Percentiles rank a stretch among this genome's conserved stretches.
Conservation (phyloP, 2,329 filamentous ascomycete species). For the Alternaria conjuncta region DNA sequence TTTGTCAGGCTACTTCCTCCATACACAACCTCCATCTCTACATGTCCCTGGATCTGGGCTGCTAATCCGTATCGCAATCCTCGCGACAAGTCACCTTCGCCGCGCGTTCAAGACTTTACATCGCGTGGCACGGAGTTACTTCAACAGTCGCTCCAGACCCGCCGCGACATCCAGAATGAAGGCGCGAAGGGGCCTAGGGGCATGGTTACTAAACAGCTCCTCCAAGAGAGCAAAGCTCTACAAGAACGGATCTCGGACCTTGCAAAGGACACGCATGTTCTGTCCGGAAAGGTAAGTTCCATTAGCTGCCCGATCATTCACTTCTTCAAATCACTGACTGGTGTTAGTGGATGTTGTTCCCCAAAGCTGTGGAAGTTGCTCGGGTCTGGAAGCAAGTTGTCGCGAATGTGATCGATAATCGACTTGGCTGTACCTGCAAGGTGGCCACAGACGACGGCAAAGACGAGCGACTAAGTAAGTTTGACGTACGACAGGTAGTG, state of each 20-base stretch:
- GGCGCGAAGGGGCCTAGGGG: constrained; percentile 56
- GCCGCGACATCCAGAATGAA: constrained; percentile 59
- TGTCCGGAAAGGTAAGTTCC: constrained; percentile 67
- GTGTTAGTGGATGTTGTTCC: constrained; percentile 76
- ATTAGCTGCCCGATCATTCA: not conserved
- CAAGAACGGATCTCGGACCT: constrained; percentile 65
- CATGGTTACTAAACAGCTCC: constrained; percentile 49
- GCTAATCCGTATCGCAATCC: constrained; percentile 64
- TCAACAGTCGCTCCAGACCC: constrained; percentile 54
- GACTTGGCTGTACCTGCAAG: constrained; percentile 76
- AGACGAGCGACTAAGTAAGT: constrained; percentile 61
- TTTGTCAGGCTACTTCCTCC: constrained; percentile 76
- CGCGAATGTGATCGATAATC: constrained; percentile 69
- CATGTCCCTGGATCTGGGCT: constrained; percentile 74
- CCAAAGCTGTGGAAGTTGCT: constrained; percentile 61
- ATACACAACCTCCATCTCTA: constrained; percentile 54
- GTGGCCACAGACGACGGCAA: constrained; percentile 64
- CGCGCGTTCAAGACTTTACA: constrained; percentile 58
- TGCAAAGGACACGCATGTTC: constrained; percentile 65
- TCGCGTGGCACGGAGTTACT: constrained; percentile 63
- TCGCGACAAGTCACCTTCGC: constrained; percentile 36
- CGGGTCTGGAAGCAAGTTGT: constrained; percentile 71
- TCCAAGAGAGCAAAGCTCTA: constrained; percentile 51
- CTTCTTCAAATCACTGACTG: constrained; percentile 9
- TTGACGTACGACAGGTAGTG: not conserved